These are phyloP conservation scores for Taphrina communis DNA, from an alignment of 1,139 yeast genomes.

Conservation along the genomic window DNA sequence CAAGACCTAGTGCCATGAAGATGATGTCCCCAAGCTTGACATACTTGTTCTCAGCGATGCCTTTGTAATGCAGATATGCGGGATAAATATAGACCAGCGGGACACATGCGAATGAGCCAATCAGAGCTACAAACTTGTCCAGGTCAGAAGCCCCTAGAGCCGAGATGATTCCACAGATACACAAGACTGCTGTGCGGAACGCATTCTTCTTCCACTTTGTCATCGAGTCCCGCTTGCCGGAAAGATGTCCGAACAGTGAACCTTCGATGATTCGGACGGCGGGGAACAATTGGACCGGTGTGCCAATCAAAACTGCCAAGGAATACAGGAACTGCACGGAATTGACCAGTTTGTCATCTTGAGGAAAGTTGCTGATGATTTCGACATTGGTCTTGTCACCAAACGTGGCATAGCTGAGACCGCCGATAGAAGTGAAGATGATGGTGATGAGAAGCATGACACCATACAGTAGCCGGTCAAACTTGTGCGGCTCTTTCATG, in stretches of 20 bases:
- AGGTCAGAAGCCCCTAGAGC: conserved; percentile 70
- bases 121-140: conserved; percentile 89
- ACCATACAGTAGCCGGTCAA: conserved; percentile 68
- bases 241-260: conserved; percentile 31
- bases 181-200: conserved; percentile 68
- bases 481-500: conserved; percentile 80
- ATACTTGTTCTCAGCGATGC: conserved; percentile 47
- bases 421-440: conserved; percentile 77
- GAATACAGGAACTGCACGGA: conserved; percentile 82
- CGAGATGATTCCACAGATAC: conserved; percentile 70
- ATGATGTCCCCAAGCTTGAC: conserved; percentile 53
- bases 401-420: conserved; percentile 80
- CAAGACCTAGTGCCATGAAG: conserved; percentile 57
- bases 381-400: conserved; percentile 85
- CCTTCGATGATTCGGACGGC: conserved; percentile 76
- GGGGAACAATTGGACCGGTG: conserved; percentile 91
- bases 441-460: conserved; percentile 79
- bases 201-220: conserved; percentile 87
- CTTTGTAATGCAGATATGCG: conserved; percentile 73
- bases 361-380: conserved; percentile 84
- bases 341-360: conserved; percentile 65
- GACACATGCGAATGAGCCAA: conserved; percentile 93
- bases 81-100: conserved; percentile 95
- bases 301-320: conserved; percentile 81
- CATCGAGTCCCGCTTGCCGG: conserved; percentile 70